Percentiles rank a stretch among this genome's conserved stretches.
These are phyloP conservation scores for Cinnamomum micranthum DNA, from an alignment of 164 flowering plant genomes.

Conservation along the genomic window DNA sequence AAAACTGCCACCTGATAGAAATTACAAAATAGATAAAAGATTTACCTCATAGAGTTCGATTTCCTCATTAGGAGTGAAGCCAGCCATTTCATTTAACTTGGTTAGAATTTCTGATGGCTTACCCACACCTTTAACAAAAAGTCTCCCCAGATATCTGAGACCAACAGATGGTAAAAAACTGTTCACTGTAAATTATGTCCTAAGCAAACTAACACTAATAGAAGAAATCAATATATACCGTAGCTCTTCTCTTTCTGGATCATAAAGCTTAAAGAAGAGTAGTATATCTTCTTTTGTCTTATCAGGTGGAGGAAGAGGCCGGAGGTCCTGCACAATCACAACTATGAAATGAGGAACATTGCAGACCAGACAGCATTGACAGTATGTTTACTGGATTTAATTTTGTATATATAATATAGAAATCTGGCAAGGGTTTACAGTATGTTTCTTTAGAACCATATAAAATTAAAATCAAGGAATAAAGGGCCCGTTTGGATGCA, in stretches of 20 bases:
- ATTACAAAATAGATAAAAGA: not conserved
- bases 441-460: too few relatives aligned
- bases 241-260: constrained; percentile 79
- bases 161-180: constrained; percentile 1
- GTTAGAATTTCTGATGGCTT: constrained; percentile 70
- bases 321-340: constrained; percentile 50
- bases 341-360: not conserved
- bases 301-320: constrained; percentile 65
- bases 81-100: constrained; percentile 88
- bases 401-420: too few relatives aligned
- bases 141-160: constrained; percentile 82
- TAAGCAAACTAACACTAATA: not conserved
- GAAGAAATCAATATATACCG: constrained; percentile 34
- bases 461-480: too few relatives aligned
- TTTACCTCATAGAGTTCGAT: constrained; percentile 92
- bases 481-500: too few relatives aligned
- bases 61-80: constrained; percentile 78
- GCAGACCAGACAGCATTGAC: not conserved
- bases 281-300: constrained; percentile 80
- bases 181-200: not conserved
- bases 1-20: not conserved
- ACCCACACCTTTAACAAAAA: constrained; percentile 72
- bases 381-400: too few relatives aligned
- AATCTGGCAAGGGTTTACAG: too few relatives aligned
- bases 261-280: constrained; percentile 92